Conservation (phyloP, 2,329 filamentous ascomycete genomes). For the Cordyceps fumosorosea region DNA sequence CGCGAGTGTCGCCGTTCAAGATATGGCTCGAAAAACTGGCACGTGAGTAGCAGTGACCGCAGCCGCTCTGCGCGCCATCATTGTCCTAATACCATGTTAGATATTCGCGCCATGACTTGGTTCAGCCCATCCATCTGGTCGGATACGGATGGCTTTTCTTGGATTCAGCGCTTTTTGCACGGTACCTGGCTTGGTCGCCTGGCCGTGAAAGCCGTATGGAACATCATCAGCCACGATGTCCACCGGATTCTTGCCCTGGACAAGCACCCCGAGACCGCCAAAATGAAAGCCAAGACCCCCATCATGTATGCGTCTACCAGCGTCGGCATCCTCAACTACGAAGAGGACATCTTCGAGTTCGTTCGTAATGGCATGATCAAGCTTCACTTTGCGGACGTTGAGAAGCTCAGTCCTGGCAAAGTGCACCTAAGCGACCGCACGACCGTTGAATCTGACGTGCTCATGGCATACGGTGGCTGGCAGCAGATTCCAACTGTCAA, state of each 20-base stretch:
- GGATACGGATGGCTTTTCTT: conserved; percentile 51
- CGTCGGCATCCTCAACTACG: conserved; percentile 55
- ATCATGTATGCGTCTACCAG: conserved; percentile 47
- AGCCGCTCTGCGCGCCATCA: conserved; percentile 40
- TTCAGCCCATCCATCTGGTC: conserved; percentile 72
- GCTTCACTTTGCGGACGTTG: conserved; percentile 47
- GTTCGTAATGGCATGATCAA: conserved; percentile 45
- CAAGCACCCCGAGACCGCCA: conserved; percentile 43
- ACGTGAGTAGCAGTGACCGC: conserved; percentile 31
- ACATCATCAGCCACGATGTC: conserved; percentile 49
- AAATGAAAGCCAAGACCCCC: conserved; percentile 46
- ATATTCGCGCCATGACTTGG: conserved; percentile 63
- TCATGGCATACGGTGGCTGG: conserved; percentile 56
- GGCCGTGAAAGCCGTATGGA: conserved; percentile 53
- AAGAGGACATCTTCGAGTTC: conserved; percentile 49
- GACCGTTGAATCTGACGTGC: conserved; percentile 39
- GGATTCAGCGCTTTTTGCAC: conserved; percentile 50
- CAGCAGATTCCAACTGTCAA: conserved; percentile 44
- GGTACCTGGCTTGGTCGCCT: conserved; percentile 48
- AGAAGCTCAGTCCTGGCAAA: conserved; percentile 34
- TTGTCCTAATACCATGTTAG: conserved; percentile 19
- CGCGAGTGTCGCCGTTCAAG: conserved; percentile 61
- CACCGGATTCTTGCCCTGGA: conserved; percentile 47
- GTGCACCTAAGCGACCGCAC: conserved; percentile 47
- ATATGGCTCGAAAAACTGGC: conserved; percentile 62